These are phyloP conservation scores for Phytophthora idaei DNA, from an alignment of 352 stramenopile genomes.

Conservation along the genomic window DNA sequence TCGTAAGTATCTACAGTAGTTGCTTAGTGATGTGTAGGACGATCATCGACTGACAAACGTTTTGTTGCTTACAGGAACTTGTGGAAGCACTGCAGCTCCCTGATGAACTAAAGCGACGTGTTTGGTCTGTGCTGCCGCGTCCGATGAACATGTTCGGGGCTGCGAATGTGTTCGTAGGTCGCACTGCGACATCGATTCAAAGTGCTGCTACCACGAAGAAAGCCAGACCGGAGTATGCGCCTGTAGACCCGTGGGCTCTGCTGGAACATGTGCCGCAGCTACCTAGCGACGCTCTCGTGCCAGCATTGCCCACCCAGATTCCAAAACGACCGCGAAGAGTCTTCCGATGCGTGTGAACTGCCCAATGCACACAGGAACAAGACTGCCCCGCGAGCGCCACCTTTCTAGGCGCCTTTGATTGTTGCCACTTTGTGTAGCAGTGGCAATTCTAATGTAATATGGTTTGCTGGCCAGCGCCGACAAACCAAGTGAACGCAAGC, in stretches of 20 bases:
- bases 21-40: background rate
- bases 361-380: background rate
- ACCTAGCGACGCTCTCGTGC: constrained; percentile 66
- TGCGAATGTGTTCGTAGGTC: constrained; percentile 35
- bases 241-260: constrained; percentile 79
- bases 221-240: constrained; percentile 33
- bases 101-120: constrained; percentile 57
- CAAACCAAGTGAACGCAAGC: constrained; percentile 15
- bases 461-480: constrained; percentile 7
- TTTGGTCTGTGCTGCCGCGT: constrained; percentile 77
- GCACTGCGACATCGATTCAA: constrained; percentile 26
- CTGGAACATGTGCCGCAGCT: constrained; percentile 74
- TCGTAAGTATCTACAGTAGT: constrained; percentile 48
- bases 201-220: constrained; percentile 31
- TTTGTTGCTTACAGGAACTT: constrained; percentile 58
- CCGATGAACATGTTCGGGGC: constrained; percentile 39
- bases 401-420: constrained; percentile 15
- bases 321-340: constrained; percentile 66
- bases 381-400: background rate
- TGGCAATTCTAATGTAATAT: constrained; percentile 32
- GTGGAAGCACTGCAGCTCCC: constrained; percentile 69
- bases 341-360: constrained; percentile 69
- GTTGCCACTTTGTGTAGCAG: constrained; percentile 20
- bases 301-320: constrained; percentile 43
- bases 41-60: constrained; percentile 14